These are phyloP conservation scores for Colletotrichum shisoi DNA, from an alignment of 2,329 filamentous ascomycete genomes.

Conservation along the genomic window DNA sequence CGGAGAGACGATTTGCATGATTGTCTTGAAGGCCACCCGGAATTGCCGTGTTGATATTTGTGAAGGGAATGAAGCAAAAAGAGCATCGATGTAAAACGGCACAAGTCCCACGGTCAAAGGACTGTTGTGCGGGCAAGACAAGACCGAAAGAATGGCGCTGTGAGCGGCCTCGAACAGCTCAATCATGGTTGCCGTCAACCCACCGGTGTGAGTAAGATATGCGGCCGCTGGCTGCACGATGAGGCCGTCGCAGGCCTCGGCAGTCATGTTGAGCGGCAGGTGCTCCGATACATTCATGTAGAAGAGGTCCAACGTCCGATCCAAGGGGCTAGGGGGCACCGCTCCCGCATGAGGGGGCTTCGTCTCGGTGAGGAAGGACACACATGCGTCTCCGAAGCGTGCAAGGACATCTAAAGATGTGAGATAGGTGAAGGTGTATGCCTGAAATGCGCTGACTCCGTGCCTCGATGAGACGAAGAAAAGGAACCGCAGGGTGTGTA, in stretches of 20 bases:
- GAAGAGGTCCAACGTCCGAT: conserved; percentile 81
- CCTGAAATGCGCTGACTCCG: conserved; percentile 77
- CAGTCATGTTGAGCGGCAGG: conserved; percentile 74
- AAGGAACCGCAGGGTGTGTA: conserved; percentile 77
- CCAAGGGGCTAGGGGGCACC: conserved; percentile 68
- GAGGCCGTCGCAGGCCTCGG: conserved; percentile 73
- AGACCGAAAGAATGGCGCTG: conserved; percentile 78
- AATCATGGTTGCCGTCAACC: conserved; percentile 56
- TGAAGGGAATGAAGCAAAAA: conserved; percentile 80
- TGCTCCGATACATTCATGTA: conserved; percentile 89
- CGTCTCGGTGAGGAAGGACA: conserved; percentile 72
- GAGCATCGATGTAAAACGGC: conserved; percentile 82
- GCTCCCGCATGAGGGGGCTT: conserved; percentile 57
- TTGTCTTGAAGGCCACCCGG: conserved; percentile 83
- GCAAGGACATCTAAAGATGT: conserved; percentile 82
- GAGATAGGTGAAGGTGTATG: conserved; percentile 84
- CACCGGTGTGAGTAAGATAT: conserved; percentile 67
- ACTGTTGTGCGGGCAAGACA: conserved; percentile 81
- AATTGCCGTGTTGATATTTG: conserved; percentile 86
- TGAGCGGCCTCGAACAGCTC: conserved; percentile 88
- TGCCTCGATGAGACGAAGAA: conserved; percentile 83
- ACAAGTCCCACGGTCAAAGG: conserved; percentile 74
- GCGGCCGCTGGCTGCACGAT: conserved; percentile 76
- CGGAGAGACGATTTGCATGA: conserved; percentile 82
- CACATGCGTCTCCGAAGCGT: conserved; percentile 70